Base-by-base conservation (phyloP, 768 basidiomycete species). In the Termitomyces sp. region DNA sequence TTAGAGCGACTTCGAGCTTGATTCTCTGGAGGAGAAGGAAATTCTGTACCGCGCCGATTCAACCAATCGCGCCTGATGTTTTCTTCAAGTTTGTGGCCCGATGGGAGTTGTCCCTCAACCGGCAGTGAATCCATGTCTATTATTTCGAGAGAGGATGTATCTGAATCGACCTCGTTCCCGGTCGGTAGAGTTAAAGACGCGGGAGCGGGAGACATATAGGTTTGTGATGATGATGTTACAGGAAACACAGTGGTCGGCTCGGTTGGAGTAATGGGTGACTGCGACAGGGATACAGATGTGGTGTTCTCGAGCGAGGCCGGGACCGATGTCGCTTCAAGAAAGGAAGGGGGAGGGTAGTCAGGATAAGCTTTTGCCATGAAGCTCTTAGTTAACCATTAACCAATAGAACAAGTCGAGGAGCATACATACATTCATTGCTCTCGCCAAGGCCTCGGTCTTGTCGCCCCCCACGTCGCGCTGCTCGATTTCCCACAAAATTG, bases 341-440 rank as follows among this genome's bases (percentile, higher is more conserved):
- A 89, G 13, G 88, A 83, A 30, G 90, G 89, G 13, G 90, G 90
- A 7, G 86, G 87, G 66, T 87, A 88, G 67, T 89, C 81, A 30
- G 85, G 82, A 50, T 77, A 77, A 70, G 65, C 71, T 70, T 79
- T 65, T 67, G 59, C 64, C 33, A 49, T 59, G 18, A 61, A 59
- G 55, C 41, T 26, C 40, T 60, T 26, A 52, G 32, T 26, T 20
- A 23, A 32, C 38, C 10, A 16, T 28, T 13, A 9, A 23, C 55
- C 30, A 23, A 52, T 47, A 44, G 32, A 61, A 41, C 26, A 47
- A 57, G 35, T 50, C 51, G 56, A 20, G 30, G 40, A 50, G 62
- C 61, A 35, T 66, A 63, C 61, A 35, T 66, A 70, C 69, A 63
- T 61, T 70, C 69, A 30, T 68, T 64, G 1, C 28, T 50, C 51